Percentiles rank a stretch among this genome's conserved stretches.
These are phyloP conservation scores for Pythium biforme DNA, from an alignment of 352 stramenopile genomes.

Conservation along the genomic window DNA sequence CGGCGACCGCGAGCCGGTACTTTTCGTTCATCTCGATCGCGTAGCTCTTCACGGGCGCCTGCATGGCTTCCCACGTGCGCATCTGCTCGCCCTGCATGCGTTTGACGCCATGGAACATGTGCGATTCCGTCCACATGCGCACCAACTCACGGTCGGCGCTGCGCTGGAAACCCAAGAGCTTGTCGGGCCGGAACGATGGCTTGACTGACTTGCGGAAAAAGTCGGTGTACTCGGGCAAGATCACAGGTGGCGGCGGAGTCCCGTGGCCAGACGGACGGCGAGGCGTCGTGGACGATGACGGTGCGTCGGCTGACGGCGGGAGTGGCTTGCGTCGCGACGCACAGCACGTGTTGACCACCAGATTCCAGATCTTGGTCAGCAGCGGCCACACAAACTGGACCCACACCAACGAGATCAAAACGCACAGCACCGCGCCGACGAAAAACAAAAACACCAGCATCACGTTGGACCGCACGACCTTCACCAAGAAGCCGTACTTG, in stretches of 20 bases:
- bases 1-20: slow-evolving; percentile 49
- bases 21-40: slow-evolving; percentile 68
- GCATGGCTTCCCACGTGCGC: slow-evolving; percentile 73
- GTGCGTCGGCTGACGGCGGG: not conserved
- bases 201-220: slow-evolving; percentile 61
- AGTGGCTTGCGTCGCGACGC: slow-evolving; percentile 9
- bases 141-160: slow-evolving; percentile 52
- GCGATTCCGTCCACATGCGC: slow-evolving; percentile 63
- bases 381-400: slow-evolving; percentile 49
- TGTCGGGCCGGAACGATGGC: slow-evolving; percentile 42
- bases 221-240: slow-evolving; percentile 68
- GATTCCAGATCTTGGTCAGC: slow-evolving; percentile 21
- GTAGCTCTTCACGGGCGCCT: slow-evolving; percentile 70
- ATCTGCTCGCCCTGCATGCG: slow-evolving; percentile 43
- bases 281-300: not conserved
- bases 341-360: slow-evolving; percentile 12
- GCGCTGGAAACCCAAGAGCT: slow-evolving; percentile 55
- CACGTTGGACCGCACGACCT: slow-evolving; percentile 68
- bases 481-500: slow-evolving; percentile 59
- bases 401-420: slow-evolving; percentile 64
- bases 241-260: not conserved
- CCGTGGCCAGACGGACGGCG: not conserved
- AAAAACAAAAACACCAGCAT: slow-evolving; percentile 78
- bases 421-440: slow-evolving; percentile 39
- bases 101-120: slow-evolving; percentile 40